Evolutionary conservation across 805 yeast genomes (phyloP).

Genomic region (Candida nanaspora): DNA sequence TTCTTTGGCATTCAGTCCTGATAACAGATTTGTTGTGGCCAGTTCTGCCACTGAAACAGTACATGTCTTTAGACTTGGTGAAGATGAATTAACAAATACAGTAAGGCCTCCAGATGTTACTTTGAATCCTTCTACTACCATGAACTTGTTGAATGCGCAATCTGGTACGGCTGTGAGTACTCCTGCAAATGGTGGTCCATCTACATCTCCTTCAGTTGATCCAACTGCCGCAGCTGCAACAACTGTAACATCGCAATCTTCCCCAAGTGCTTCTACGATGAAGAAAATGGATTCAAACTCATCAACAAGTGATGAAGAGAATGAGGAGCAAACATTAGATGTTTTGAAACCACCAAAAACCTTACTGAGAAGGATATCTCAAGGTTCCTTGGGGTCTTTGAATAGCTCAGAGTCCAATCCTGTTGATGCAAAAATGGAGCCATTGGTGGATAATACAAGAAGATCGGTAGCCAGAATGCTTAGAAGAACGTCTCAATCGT

Average conservation of each 20-base stretch:
- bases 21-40: conserved; percentile 70
- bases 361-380: conserved; percentile 10
- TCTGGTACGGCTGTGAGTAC: no score
- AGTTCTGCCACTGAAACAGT: conserved; percentile 90
- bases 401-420: conserved; percentile 14
- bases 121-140: not conserved
- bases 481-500: conserved; percentile 67
- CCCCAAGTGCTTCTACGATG: conserved; percentile 1
- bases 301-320: conserved; percentile 10
- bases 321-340: conserved; percentile 5
- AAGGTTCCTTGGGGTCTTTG: conserved; percentile 20
- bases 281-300: no score
- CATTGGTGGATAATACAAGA: conserved; percentile 64
- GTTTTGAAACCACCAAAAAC: not conserved
- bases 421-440: conserved; percentile 35
- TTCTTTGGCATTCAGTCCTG: conserved; percentile 73
- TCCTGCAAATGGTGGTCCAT: no score
- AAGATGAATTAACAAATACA: conserved; percentile 30
- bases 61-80: conserved; percentile 77
- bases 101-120: conserved; percentile 5
- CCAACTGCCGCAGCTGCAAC: not conserved
- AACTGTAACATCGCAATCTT: not conserved
- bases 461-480: conserved; percentile 69
- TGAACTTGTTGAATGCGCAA: not conserved
- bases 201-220: no score